Conservation (phyloP, 2,329 filamentous ascomycete species). For the Trichoderma sp. region DNA sequence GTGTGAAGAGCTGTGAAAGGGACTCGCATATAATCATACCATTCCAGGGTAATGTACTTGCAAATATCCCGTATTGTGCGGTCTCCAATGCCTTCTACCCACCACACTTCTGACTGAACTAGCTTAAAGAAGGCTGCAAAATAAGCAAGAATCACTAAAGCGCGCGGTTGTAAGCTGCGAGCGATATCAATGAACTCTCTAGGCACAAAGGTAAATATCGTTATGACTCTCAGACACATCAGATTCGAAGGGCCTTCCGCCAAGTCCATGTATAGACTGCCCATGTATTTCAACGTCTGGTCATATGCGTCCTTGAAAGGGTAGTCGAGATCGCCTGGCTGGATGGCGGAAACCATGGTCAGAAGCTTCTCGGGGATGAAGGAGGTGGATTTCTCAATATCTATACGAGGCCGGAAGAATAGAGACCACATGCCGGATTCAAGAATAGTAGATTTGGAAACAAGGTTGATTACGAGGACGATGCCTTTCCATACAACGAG, state of each 20-base stretch:
- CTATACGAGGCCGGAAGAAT: conserved; percentile 52
- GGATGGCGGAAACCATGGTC: conserved; percentile 52
- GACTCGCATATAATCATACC: conserved; percentile 45
- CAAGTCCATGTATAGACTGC: conserved; percentile 55
- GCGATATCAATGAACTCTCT: conserved; percentile 47
- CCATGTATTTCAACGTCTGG: conserved; percentile 50
- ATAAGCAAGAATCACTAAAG: conserved; percentile 55
- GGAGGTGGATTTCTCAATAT: conserved; percentile 44
- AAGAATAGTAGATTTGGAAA: conserved; percentile 33
- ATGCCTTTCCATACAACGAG: conserved; percentile 58
- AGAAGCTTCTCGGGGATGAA: conserved; percentile 52
- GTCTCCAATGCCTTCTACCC: conserved; percentile 50
- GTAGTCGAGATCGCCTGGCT: conserved; percentile 45
- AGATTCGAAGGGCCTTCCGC: conserved; percentile 46
- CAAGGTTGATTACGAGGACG: conserved; percentile 48
- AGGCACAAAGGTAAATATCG: conserved; percentile 55
- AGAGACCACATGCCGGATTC: conserved; percentile 49
- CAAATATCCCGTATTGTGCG: conserved; percentile 50
- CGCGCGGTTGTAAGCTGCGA: conserved; percentile 45
- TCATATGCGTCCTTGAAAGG: conserved; percentile 46
- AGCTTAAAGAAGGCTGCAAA: conserved; percentile 55
- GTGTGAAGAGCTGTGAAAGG: conserved; percentile 44
- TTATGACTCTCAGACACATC: conserved; percentile 53
- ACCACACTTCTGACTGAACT: conserved; percentile 47
- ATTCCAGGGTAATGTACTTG: conserved; percentile 43